Base-by-base conservation (phyloP, 2,329 filamentous ascomycete species). In the Meredithiella fracta region DNA sequence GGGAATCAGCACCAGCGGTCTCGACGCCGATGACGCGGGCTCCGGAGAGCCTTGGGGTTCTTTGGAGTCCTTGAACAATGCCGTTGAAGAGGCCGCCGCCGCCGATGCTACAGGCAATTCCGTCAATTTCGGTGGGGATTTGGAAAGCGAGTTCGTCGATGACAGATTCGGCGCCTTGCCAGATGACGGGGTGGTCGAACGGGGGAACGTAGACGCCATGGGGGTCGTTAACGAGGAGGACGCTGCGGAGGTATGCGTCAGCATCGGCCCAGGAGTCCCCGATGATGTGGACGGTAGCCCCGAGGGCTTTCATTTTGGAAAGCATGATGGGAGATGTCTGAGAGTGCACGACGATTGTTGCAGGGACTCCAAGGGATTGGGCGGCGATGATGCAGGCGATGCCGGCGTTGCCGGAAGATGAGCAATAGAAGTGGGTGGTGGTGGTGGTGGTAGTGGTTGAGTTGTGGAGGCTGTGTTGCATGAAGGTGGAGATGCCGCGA, bases 371-470 rank as follows among this genome's bases (percentile, higher is more conserved):
- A 5, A 92, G 74, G 1, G 77, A 72, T 23, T 72, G 71, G 11
- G 86, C 84, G 1, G 87, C 84, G 51, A 80, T 82, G 15, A 86
- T 85, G 63, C 85, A 87, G 1, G 87, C 88, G 3, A 94, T 78
- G 1, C 88, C 88, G 1, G 88, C 88, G 65, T 94, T 94, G 57
- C 88, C 88, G 58, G 86, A 87, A 1, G 80, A 86, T 11, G 83
- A 85, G 64, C 78, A 84, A 71, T 86, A 92, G 74, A 92, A 91
- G 70, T 86, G 85, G 60, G 61, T 58, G 57, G 71, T 69, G 51
- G 31, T 22, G 17, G 44, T 11, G 44, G 44, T n/a, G 44, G 31
- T 22, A 9, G 44, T 11, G 44, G 44, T n/a, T 17, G 17, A 22
- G 22, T n/a, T 26, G 2, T 26, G 17, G n/a, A 53, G 31, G 11